phyloP scores from a whole-genome alignment of 2,329 filamentous ascomycete genomes.

The Coniochaeta hoffmannii region DNA sequence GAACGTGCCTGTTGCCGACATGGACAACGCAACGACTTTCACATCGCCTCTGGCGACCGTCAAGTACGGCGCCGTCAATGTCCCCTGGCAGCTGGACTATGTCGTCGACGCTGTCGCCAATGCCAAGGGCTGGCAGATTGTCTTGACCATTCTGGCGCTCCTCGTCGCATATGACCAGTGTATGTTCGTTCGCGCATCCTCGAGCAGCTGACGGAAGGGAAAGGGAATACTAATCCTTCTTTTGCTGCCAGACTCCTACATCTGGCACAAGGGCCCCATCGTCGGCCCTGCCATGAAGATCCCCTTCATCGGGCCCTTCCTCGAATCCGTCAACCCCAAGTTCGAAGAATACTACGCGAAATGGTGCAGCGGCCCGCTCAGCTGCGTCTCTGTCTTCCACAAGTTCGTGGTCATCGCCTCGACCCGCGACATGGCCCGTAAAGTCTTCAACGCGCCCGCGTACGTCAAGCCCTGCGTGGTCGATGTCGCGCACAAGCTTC shows the following conservation, averaged over 20 bases:
- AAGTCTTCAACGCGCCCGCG: constrained; percentile 88
- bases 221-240: background rate
- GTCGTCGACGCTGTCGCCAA: constrained; percentile 50
- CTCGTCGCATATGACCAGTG: constrained; percentile 84
- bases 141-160: constrained; percentile 62
- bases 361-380: constrained; percentile 85
- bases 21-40: constrained; percentile 56
- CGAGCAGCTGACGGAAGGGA: background rate
- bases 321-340: constrained; percentile 84
- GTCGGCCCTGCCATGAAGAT: constrained; percentile 68
- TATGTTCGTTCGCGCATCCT: constrained; percentile 39
- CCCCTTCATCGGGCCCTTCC: constrained; percentile 91
- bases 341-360: constrained; percentile 88
- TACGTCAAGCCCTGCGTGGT: constrained; percentile 97
- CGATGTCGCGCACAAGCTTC: constrained; percentile 86
- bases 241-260: constrained; percentile 59
- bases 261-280: constrained; percentile 68
- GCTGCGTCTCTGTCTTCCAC: constrained; percentile 98
- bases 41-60: constrained; percentile 61
- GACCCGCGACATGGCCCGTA: constrained; percentile 88
- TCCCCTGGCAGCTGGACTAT: constrained; percentile 50
- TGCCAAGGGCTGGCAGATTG: constrained; percentile 52
- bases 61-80: constrained; percentile 37
- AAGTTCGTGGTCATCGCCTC: constrained; percentile 99
- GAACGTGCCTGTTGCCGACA: constrained; percentile 15